Evolutionary conservation across 2,329 filamentous ascomycete genomes (phyloP), one percentile per base, ranked within the genome.

Genomic region (Lecanicillium sp.): DNA sequence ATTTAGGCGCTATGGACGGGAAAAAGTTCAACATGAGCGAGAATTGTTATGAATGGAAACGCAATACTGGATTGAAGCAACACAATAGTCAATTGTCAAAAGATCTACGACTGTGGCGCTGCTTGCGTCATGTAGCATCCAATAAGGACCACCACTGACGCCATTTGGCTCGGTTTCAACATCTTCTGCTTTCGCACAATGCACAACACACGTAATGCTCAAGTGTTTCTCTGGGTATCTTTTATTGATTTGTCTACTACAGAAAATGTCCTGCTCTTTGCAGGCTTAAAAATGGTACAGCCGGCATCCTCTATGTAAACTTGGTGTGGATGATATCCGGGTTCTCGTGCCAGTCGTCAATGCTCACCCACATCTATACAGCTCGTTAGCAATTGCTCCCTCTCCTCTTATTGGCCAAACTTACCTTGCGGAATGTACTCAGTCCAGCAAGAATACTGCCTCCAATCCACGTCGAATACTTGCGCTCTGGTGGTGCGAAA

Each of bases 311-410:
- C 64, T 73, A 95, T 54, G 87, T 89, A 63, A 96, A 95, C 65
- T 95, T 96, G 56, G 87, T 92, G 65, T 96, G 90, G 58, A 98
- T 96, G 54, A 98, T 92, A 57, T 98, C 90, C 14, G 92, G 92
- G 59, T 98, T 95, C 73, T 98, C 92, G 61, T 98, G 92, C 92
- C 92, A 98, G 70, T 98, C 92, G 58, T 96, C 92, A 58, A 95
- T 90, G 65, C 88, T 95, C 56, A 98, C 92, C 88, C 92, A 96
- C 92, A 98, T 98, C 90, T 95, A 20, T 25, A 4, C 25, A n/a
- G 15, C 7, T 14, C 27, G 59, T 41, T 28, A 41, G 27, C 37
- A 39, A 28, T 12, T 29, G 33, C 30, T 54, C 38, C 33, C 34
- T 25, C 13, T 17, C 22, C 19, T 13, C 33, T n/a, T 19, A 18